Base-by-base conservation (phyloP, 2,329 filamentous ascomycete species). In the Claviceps cyperi region DNA sequence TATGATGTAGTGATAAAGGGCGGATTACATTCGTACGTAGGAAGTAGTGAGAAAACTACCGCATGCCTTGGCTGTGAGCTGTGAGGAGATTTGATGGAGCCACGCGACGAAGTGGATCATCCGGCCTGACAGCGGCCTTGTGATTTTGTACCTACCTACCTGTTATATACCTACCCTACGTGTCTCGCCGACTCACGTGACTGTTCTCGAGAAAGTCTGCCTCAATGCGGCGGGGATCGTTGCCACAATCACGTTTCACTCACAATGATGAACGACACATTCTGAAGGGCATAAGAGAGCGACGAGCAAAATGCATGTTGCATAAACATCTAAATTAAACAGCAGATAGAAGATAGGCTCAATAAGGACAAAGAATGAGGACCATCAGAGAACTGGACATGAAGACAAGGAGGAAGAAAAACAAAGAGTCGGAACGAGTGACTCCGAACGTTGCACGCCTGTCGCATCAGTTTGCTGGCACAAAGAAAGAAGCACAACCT, bases 61-160 rank as follows among this genome's bases (percentile, higher is more conserved):
- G 41, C 21, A 14, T 50, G 50, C 37, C 45, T 51, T 15, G 13
- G 3, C 14, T 52, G 48, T 22, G 41, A 32, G 28, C 21, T 50
- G 51, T 54, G 56, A 57, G 56, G 55, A 57, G 55, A 57, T 58
- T 58, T 52, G 56, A 56, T 51, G 52, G 53, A 54, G 51, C 52
- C 36, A 41, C 21, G 47, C 48, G 37, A 46, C 56, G 56, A 55
- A 57, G 55, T 55, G 56, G 56, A 22, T 22, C 22, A 22, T 22
- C 22, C 22, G 47, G 14, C 45, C 5, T 28, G n/a, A 11, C 9
- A 32, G 9, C 28, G 28, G 9, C 47, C 3, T n/a, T n/a, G 9
- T 37, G 22, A 11, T 21, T 7, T 28, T 28, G 7, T 21, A 21
- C 21, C 21, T 21, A n/a, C n/a, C n/a, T n/a, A n/a, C n/a, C n/a